Evolutionary conservation across 768 basidiomycete species (phyloP).

Genomic region (Imleria badia): DNA sequence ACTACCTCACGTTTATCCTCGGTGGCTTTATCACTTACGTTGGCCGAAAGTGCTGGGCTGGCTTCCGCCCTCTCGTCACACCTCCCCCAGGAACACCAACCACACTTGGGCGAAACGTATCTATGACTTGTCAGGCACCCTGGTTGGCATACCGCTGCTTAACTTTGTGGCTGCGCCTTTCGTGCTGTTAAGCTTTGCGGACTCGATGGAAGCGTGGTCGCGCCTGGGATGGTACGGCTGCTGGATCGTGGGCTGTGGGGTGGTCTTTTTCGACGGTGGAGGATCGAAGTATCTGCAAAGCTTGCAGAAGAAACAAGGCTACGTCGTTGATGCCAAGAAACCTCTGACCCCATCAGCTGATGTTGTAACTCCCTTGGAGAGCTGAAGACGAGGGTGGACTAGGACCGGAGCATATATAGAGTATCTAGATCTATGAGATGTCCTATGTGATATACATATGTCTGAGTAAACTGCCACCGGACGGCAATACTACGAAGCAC

Average conservation of each 20-base stretch:
- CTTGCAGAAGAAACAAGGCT: slow-evolving; percentile 4
- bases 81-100: slow-evolving; percentile 41
- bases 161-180: slow-evolving; percentile 87
- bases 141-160: slow-evolving; percentile 61
- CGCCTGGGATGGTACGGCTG: slow-evolving; percentile 80
- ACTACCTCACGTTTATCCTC: slow-evolving; percentile 89
- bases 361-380: slow-evolving; percentile 30
- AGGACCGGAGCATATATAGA: slow-evolving; percentile 1
- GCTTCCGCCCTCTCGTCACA: slow-evolving; percentile 84
- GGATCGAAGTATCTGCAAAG: slow-evolving; percentile 53
- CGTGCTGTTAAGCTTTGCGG: slow-evolving; percentile 65
- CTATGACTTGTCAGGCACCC: slow-evolving; percentile 63
- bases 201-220: slow-evolving; percentile 70
- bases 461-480: not conserved
- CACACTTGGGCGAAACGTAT: slow-evolving; percentile 54
- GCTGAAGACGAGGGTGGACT: slow-evolving; percentile 16
- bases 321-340: slow-evolving; percentile 5
- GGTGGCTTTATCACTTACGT: slow-evolving; percentile 84
- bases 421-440: slow-evolving; percentile 8
- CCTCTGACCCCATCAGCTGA: slow-evolving; percentile 12
- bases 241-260: slow-evolving; percentile 57
- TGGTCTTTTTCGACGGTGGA: slow-evolving; percentile 78
- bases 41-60: slow-evolving; percentile 71
- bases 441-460: not conserved
- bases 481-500: too few relatives aligned